phyloP scores from a whole-genome alignment of 805 yeast species.

The Yamadazyma nakazawae region DNA sequence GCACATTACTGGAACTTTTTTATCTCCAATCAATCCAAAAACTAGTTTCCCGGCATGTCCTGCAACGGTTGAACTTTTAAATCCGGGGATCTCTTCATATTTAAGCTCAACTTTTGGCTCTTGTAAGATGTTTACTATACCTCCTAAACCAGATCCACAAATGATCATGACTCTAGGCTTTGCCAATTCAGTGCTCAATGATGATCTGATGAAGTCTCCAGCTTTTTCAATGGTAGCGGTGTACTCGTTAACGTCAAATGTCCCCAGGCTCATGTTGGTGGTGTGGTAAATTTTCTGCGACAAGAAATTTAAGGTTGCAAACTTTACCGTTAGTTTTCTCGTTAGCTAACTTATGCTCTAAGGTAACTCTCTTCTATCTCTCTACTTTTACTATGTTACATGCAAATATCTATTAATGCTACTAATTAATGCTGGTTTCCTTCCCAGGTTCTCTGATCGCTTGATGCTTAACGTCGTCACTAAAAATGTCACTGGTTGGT shows the following conservation, averaged over 20 bases:
- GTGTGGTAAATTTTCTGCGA: neutral
- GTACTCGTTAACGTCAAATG: constrained; percentile 9
- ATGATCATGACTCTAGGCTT: constrained; percentile 71
- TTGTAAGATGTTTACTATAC: constrained; percentile 60
- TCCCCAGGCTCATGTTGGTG: constrained; percentile 10
- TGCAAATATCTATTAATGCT: constrained; percentile 6
- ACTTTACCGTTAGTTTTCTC: no score
- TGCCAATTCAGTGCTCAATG: neutral
- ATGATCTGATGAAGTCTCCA: constrained; percentile 2
- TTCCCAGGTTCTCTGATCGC: neutral
- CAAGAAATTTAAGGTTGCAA: neutral
- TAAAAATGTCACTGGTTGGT: constrained; percentile 10
- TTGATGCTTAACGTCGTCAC: constrained; percentile 4
- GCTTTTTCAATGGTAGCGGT: constrained; percentile 9
- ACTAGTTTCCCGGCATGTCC: constrained; percentile 87
- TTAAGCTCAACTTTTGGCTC: constrained; percentile 48
- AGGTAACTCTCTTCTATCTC: no score
- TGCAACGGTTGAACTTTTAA: constrained; percentile 74
- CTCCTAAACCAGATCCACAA: constrained; percentile 95
- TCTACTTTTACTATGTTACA: neutral
- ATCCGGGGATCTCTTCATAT: constrained; percentile 75
- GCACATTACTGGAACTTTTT: constrained; percentile 75
- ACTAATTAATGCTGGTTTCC: neutral
- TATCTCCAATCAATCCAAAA: constrained; percentile 70
- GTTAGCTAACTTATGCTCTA: neutral